Evolutionary conservation across 768 basidiomycete genomes (phyloP).

Genomic region (Termitomyces sp.): DNA sequence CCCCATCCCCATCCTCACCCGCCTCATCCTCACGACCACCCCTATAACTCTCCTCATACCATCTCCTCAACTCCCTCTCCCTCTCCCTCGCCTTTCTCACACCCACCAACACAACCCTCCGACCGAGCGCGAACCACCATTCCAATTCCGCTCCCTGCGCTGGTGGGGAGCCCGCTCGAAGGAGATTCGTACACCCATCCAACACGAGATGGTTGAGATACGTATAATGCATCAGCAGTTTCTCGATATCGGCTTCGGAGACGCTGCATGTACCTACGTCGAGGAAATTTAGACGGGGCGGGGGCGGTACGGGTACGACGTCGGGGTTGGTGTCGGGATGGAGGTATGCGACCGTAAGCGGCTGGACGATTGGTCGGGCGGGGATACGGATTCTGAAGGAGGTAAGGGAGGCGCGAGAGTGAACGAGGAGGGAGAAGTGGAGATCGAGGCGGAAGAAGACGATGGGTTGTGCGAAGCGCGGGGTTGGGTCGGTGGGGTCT

Average conservation of each 20-base stretch:
- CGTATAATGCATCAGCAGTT: slow-evolving; percentile 46
- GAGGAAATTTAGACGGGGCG: slow-evolving; percentile 53
- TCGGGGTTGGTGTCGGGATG: slow-evolving; percentile 7
- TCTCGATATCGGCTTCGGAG: slow-evolving; percentile 48
- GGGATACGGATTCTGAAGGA: slow-evolving; percentile 73
- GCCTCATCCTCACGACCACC: background rate
- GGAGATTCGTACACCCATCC: slow-evolving; percentile 60
- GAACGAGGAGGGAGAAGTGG: slow-evolving; percentile 40
- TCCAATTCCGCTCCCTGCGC: slow-evolving; percentile 9
- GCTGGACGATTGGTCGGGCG: slow-evolving; percentile 49
- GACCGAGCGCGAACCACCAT: background rate
- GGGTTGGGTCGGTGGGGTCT: slow-evolving; percentile 23
- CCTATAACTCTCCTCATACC: slow-evolving; percentile 34
- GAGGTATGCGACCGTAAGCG: slow-evolving; percentile 22
- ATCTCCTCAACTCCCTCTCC: slow-evolving; percentile 57
- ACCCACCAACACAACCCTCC: slow-evolving; percentile 57
- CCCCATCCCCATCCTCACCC: too few relatives aligned
- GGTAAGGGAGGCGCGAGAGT: slow-evolving; percentile 48
- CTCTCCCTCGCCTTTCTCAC: slow-evolving; percentile 58
- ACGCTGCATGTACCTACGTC: slow-evolving; percentile 76
- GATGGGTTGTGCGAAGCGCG: slow-evolving; percentile 78
- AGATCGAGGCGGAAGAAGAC: slow-evolving; percentile 75
- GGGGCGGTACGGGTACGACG: slow-evolving; percentile 22
- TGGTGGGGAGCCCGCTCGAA: slow-evolving; percentile 48
- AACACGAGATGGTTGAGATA: slow-evolving; percentile 63